Conservation (phyloP, 176 grass and related monocot species). For the Carex pumila region DNA sequence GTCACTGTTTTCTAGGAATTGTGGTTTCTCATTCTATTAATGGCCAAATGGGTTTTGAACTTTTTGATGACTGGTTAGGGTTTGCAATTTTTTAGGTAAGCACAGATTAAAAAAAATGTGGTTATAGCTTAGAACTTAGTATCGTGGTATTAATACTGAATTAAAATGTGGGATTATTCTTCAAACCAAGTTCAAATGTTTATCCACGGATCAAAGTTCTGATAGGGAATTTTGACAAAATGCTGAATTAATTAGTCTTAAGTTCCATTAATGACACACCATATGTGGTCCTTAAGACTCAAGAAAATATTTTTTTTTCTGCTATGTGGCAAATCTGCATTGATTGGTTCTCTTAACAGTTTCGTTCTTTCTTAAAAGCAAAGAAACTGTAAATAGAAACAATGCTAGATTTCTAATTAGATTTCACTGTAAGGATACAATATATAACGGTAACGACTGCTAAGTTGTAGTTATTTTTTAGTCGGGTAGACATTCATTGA, state of each 20-base stretch:
- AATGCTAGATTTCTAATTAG: not conserved
- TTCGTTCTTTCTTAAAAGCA: not conserved
- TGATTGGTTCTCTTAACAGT: not conserved
- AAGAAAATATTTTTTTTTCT: not conserved
- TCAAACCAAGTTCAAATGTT: not conserved
- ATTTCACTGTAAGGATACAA: not conserved
- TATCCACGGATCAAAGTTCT: not conserved
- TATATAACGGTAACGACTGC: not conserved
- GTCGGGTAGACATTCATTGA: not conserved
- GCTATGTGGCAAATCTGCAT: not conserved
- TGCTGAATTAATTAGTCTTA: not conserved
- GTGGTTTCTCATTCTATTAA: not conserved
- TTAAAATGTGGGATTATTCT: not conserved
- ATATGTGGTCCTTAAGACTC: not conserved
- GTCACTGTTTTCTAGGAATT: not conserved
- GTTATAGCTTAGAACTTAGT: not conserved
- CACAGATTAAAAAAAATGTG: slow-evolving; percentile 7
- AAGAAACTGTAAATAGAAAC: not conserved
- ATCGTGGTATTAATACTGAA: not conserved
- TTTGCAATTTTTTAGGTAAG: slow-evolving; percentile 5
- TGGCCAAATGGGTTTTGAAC: not conserved
- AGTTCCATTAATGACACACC: not conserved
- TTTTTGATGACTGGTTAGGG: slow-evolving; percentile 2
- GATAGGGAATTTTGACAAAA: not conserved
- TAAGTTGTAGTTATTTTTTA: not conserved